Percentiles rank a stretch among this genome's conserved stretches.
These are phyloP conservation scores for Zalaria obscura DNA, from an alignment of 2,329 filamentous ascomycete genomes.

Conservation along the genomic window DNA sequence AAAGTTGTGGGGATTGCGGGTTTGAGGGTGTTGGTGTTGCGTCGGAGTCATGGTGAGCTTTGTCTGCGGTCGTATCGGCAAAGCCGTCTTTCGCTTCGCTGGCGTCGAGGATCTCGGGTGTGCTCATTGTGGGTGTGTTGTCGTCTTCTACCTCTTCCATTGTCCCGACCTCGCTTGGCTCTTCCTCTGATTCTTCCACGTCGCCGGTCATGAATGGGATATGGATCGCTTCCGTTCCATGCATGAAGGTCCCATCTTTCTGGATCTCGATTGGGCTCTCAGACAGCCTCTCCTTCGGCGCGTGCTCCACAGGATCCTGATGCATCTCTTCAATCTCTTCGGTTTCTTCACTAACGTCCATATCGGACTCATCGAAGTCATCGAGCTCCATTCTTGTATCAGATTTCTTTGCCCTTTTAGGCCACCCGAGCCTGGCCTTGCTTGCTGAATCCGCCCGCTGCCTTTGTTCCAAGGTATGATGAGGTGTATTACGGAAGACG, in stretches of 20 bases:
- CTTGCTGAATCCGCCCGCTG: too few relatives aligned
- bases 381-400: constrained; percentile 54
- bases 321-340: constrained; percentile 17
- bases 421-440: not conserved
- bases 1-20: constrained; percentile 12
- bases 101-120: not conserved
- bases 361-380: constrained; percentile 44
- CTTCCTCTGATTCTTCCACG: constrained; percentile 10
- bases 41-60: constrained; percentile 10
- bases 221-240: constrained; percentile 21
- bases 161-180: constrained; percentile 1
- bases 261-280: constrained; percentile 57
- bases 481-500: too few relatives aligned
- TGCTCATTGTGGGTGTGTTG: not conserved
- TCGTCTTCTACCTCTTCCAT: constrained; percentile 1
- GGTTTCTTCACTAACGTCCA: constrained; percentile 26
- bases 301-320: constrained; percentile 16
- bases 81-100: constrained; percentile 1
- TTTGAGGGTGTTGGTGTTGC: constrained; percentile 13
- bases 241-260: constrained; percentile 26
- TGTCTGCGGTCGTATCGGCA: too few relatives aligned
- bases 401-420: constrained; percentile 37
- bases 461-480: too few relatives aligned
- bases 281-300: constrained; percentile 36
- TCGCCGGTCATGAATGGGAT: constrained; percentile 13